Conservation (phyloP, 2,329 filamentous ascomycete genomes). For the Metarhizium robertsii region DNA sequence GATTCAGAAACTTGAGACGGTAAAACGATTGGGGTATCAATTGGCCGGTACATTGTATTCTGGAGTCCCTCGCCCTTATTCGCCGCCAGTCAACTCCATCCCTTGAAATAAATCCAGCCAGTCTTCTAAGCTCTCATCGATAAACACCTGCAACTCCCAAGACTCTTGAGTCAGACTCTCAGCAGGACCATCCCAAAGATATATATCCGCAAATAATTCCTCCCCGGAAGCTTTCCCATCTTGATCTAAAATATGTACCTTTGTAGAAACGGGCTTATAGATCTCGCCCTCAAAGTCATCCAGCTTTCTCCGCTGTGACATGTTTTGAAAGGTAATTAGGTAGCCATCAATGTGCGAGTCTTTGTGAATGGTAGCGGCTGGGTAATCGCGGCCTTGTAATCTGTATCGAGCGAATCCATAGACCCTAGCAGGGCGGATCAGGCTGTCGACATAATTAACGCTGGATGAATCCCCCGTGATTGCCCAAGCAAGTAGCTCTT, state of each 20-base stretch:
- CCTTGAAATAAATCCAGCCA: constrained; percentile 18
- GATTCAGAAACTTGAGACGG: no score
- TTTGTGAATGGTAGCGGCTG: constrained; percentile 11
- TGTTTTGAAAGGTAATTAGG: constrained; percentile 12
- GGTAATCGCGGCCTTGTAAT: constrained; percentile 16
- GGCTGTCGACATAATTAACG: not conserved
- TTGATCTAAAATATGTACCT: constrained; percentile 4
- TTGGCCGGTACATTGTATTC: no score
- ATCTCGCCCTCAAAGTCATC: constrained; percentile 23
- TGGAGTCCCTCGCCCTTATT: not conserved
- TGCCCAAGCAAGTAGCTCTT: constrained; percentile 19
- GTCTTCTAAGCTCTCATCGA: constrained; percentile 15
- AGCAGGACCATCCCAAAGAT: constrained; percentile 17
- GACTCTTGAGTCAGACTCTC: constrained; percentile 9
- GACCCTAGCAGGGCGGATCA: constrained; percentile 9
- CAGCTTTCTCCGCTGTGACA: constrained; percentile 20
- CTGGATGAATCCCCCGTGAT: constrained; percentile 15
- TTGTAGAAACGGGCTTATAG: constrained; percentile 10
- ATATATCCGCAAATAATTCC: constrained; percentile 19
- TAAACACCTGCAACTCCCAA: constrained; percentile 17
- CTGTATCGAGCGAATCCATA: constrained; percentile 7
- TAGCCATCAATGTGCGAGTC: constrained; percentile 15
- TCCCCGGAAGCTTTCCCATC: not conserved
- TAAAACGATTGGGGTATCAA: no score
- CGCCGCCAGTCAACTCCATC: constrained; percentile 9